Evolutionary conservation across 140 eudicot genomes (phyloP).

Genomic region (Bidens hawaiensis): DNA sequence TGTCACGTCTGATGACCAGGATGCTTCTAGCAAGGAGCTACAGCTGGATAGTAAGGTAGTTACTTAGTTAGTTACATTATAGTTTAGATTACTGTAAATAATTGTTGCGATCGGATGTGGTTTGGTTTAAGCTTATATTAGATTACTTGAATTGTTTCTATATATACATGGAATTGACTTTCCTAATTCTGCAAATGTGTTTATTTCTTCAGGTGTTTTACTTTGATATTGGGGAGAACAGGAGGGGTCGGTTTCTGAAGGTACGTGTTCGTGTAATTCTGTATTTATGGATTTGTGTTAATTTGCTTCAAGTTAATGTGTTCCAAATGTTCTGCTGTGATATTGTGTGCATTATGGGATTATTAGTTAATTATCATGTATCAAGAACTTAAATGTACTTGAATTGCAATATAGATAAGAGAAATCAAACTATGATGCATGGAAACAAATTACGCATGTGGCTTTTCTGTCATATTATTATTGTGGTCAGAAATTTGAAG

Average conservation of each 20-base stretch:
- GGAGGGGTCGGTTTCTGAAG: too few species aligned
- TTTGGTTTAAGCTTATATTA: too few species aligned
- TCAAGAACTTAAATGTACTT: not conserved
- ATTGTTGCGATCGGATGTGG: too few species aligned
- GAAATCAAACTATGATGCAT: not conserved
- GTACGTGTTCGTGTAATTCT: conserved; percentile 15
- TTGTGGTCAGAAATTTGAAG: not conserved
- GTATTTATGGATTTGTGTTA: not conserved
- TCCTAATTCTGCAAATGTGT: not conserved
- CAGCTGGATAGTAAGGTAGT: conserved; percentile 95
- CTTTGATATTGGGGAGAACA: too few species aligned
- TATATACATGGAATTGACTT: conserved; percentile 12
- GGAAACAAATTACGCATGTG: not conserved
- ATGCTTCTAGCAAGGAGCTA: conserved; percentile 82
- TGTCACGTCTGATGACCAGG: conserved; percentile 79
- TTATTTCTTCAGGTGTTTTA: too few species aligned
- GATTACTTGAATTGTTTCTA: too few species aligned
- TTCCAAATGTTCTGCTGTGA: not conserved
- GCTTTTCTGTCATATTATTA: not conserved
- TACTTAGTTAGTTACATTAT: too few species aligned
- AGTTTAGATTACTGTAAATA: too few species aligned
- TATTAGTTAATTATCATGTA: not conserved
- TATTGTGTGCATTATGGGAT: not conserved
- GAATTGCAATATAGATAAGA: conserved; percentile 3
- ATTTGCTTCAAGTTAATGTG: too few species aligned